Percentiles rank a stretch among this genome's conserved stretches.
Conservation (phyloP, 2,329 filamentous ascomycete genomes). For the Daldinia sp. region DNA sequence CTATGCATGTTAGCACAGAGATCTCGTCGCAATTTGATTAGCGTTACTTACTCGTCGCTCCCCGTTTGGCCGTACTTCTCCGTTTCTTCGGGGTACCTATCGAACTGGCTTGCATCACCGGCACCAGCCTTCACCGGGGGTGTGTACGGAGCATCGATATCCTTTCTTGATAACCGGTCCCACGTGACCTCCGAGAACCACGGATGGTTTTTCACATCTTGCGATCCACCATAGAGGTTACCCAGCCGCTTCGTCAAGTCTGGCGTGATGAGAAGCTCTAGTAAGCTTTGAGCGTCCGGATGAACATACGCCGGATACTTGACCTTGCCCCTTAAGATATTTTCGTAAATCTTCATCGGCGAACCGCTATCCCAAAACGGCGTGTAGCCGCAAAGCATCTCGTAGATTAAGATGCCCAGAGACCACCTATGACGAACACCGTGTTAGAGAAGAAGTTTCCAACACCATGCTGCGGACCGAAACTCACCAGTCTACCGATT, state of each 20-base stretch:
- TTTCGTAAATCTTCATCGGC: slow-evolving; percentile 99
- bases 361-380: slow-evolving; percentile 99
- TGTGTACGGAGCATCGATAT: slow-evolving; percentile 98
- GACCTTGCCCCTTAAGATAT: slow-evolving; percentile 94
- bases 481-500: slow-evolving; percentile 96
- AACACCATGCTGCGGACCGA: slow-evolving; percentile 29
- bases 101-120: slow-evolving; percentile 96
- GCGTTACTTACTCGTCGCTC: slow-evolving; percentile 82
- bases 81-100: slow-evolving; percentile 96
- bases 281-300: slow-evolving; percentile 90
- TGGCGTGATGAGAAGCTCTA: slow-evolving; percentile 91
- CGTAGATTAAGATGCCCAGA: slow-evolving; percentile 96
- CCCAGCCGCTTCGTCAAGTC: slow-evolving; percentile 95
- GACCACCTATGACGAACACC: slow-evolving; percentile 80
- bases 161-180: slow-evolving; percentile 93
- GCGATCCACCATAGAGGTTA: slow-evolving; percentile 89
- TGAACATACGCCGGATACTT: slow-evolving; percentile 98
- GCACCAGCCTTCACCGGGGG: slow-evolving; percentile 93
- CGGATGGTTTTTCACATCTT: slow-evolving; percentile 93
- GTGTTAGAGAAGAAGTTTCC: slow-evolving; percentile 21
- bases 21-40: slow-evolving; percentile 10
- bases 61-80: slow-evolving; percentile 87
- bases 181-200: slow-evolving; percentile 99
- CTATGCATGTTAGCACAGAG: slow-evolving; percentile 56
- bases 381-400: slow-evolving; percentile 99